A percentile compares a stretch with the other conserved stretches of the same genome.
phyloP scores from a whole-genome alignment of 2,329 filamentous ascomycete species.

The Setomelanomma holmii region DNA sequence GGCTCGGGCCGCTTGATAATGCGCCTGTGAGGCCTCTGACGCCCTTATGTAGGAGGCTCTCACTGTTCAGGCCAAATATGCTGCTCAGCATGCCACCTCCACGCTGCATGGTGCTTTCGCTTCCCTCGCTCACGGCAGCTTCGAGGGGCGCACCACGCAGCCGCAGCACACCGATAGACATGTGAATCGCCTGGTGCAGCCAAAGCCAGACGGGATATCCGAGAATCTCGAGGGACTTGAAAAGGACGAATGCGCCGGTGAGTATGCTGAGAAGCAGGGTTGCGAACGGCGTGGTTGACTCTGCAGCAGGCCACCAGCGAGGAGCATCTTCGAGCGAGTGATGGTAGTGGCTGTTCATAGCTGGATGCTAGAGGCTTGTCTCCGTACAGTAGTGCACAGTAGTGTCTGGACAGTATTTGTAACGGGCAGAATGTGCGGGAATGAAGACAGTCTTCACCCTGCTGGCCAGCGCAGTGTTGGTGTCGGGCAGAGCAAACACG shows the following conservation, averaged over 20 bases:
- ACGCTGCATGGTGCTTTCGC: slow-evolving; percentile 27
- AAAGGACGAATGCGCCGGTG: slow-evolving; percentile 36
- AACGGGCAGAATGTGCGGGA: slow-evolving; percentile 14
- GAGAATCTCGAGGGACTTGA: slow-evolving; percentile 34
- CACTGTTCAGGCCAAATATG: slow-evolving; percentile 49
- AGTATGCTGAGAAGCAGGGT: slow-evolving; percentile 27
- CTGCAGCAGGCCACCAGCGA: slow-evolving; percentile 19
- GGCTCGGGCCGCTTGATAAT: slow-evolving; percentile 36
- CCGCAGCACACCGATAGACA: slow-evolving; percentile 15
- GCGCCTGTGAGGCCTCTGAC: slow-evolving; percentile 47
- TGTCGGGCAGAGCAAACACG: slow-evolving; percentile 37
- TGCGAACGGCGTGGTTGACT: slow-evolving; percentile 16
- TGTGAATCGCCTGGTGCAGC: slow-evolving; percentile 58
- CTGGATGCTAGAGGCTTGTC: slow-evolving; percentile 7
- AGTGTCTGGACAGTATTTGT: background rate
- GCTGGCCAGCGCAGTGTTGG: slow-evolving; percentile 42
- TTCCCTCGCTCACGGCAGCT: slow-evolving; percentile 19
- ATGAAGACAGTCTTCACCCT: slow-evolving; percentile 32
- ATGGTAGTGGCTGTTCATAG: slow-evolving; percentile 31
- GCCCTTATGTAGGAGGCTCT: slow-evolving; percentile 45
- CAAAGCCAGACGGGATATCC: slow-evolving; percentile 53
- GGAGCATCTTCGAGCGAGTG: slow-evolving; percentile 26
- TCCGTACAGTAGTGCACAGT: too few relatives aligned
- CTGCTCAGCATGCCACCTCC: slow-evolving; percentile 35
- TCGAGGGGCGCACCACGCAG: slow-evolving; percentile 11